These are phyloP conservation scores for Eucalyptus leucophloia DNA, from an alignment of 345 rosid species.

Conservation along the genomic window DNA sequence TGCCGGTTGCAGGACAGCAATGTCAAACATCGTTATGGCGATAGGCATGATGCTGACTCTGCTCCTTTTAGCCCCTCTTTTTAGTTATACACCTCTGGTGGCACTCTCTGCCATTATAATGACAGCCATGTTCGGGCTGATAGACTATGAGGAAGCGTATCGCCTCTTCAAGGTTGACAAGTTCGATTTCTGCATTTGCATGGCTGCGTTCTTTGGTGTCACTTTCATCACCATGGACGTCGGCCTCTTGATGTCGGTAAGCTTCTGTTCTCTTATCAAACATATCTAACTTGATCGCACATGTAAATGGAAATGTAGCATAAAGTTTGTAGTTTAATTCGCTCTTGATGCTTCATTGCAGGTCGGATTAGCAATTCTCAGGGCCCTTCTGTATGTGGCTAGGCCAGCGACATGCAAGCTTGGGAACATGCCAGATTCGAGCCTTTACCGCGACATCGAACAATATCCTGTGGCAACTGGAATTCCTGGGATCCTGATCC, in stretches of 20 bases:
- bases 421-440: slow-evolving; percentile 47
- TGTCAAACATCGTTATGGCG: slow-evolving; percentile 80
- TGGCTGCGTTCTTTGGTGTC: slow-evolving; percentile 71
- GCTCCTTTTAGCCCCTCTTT: slow-evolving; percentile 66
- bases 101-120: slow-evolving; percentile 84
- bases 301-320: not conserved
- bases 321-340: not conserved
- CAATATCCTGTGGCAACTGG: slow-evolving; percentile 46
- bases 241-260: slow-evolving; percentile 71
- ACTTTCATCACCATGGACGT: slow-evolving; percentile 71
- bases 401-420: slow-evolving; percentile 73
- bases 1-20: slow-evolving; percentile 55
- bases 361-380: slow-evolving; percentile 49
- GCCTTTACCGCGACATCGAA: slow-evolving; percentile 46
- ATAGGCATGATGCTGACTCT: slow-evolving; percentile 78
- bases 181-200: slow-evolving; percentile 71
- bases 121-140: slow-evolving; percentile 86
- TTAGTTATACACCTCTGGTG: slow-evolving; percentile 82
- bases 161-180: slow-evolving; percentile 71
- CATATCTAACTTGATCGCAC: not conserved
- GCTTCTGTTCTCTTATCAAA: not conserved
- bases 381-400: slow-evolving; percentile 61
- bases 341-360: not conserved
- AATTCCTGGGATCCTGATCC: slow-evolving; percentile 36
- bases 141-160: slow-evolving; percentile 47